Conservation (phyloP, 2,329 filamentous ascomycete species). For the Plectosphaerella sp. region DNA sequence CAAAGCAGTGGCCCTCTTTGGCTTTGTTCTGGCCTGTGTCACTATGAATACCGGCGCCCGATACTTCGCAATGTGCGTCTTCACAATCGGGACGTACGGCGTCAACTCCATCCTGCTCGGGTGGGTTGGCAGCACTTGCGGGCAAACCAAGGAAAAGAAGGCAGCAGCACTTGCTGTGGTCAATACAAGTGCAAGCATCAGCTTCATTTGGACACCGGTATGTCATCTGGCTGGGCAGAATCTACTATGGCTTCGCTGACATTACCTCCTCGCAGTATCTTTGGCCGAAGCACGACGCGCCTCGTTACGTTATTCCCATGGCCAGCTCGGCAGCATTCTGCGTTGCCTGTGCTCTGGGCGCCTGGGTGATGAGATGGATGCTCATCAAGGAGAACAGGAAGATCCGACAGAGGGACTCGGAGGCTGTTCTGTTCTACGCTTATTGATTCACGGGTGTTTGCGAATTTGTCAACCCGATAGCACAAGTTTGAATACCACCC, state of each 20-base stretch:
- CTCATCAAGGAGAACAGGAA: slow-evolving; percentile 15
- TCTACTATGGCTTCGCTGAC: too few relatives aligned
- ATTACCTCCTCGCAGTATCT: slow-evolving; percentile 20
- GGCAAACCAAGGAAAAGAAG: slow-evolving; percentile 35
- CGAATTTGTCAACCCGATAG: too few relatives aligned
- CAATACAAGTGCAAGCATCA: slow-evolving; percentile 14
- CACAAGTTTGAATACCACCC: too few relatives aligned
- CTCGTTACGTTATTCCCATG: slow-evolving; percentile 33
- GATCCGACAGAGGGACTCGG: slow-evolving; percentile 9
- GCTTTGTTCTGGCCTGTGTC: slow-evolving; percentile 14
- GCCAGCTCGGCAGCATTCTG: slow-evolving; percentile 11
- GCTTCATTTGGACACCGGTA: slow-evolving; percentile 13
- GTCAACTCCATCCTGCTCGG: slow-evolving; percentile 26
- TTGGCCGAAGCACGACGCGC: slow-evolving; percentile 30
- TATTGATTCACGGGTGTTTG: neutral
- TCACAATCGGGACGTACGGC: slow-evolving; percentile 18
- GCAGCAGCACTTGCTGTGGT: slow-evolving; percentile 27
- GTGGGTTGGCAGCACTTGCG: slow-evolving; percentile 20
- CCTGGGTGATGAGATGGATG: slow-evolving; percentile 16
- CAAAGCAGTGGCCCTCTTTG: slow-evolving; percentile 30
- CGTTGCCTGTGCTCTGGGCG: slow-evolving; percentile 15
- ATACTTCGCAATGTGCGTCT: slow-evolving; percentile 23
- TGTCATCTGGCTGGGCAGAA: neutral
- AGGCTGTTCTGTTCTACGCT: slow-evolving; percentile 8
- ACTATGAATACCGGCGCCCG: slow-evolving; percentile 23